These are phyloP conservation scores for Wilcoxina mikolae DNA, from an alignment of 495 filamentous ascomycete species.

Conservation along the genomic window DNA sequence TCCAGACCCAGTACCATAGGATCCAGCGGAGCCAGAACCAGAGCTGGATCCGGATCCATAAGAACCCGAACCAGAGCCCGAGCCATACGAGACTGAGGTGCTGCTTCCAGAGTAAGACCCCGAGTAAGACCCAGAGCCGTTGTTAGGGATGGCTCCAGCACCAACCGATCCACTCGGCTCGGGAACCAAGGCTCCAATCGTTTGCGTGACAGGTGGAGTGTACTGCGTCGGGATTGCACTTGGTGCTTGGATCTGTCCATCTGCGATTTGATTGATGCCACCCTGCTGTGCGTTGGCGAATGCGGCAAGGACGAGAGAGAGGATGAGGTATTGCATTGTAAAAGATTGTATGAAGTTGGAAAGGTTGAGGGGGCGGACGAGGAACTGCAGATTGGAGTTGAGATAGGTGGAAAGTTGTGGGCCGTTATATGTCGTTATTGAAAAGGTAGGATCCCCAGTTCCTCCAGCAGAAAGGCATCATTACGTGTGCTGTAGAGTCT, in stretches of 20 bases:
- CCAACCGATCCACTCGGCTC: neutral
- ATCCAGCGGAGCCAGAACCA: neutral
- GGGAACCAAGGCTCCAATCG: too few species aligned
- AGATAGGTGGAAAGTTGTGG: too few species aligned
- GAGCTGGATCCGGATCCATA: neutral
- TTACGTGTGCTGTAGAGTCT: too few species aligned
- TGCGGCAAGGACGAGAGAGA: neutral
- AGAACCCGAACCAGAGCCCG: neutral
- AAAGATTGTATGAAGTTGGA: too few species aligned
- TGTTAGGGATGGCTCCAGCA: constrained; percentile 28
- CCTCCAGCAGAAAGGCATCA: too few species aligned
- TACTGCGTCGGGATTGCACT: constrained; percentile 18
- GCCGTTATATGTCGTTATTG: too few species aligned
- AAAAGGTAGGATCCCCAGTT: too few species aligned
- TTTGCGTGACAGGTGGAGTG: neutral
- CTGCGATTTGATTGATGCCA: constrained; percentile 3
- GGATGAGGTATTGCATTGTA: neutral
- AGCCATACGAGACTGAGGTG: neutral
- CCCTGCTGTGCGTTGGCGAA: neutral
- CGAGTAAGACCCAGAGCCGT: constrained; percentile 21
- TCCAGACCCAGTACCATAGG: neutral
- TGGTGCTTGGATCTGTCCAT: constrained; percentile 13
- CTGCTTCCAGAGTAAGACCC: neutral
- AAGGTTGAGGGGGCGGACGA: too few species aligned
- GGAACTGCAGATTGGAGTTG: too few species aligned